Conservation (phyloP, 2,329 filamentous ascomycete species). For the Mycogone perniciosa region DNA sequence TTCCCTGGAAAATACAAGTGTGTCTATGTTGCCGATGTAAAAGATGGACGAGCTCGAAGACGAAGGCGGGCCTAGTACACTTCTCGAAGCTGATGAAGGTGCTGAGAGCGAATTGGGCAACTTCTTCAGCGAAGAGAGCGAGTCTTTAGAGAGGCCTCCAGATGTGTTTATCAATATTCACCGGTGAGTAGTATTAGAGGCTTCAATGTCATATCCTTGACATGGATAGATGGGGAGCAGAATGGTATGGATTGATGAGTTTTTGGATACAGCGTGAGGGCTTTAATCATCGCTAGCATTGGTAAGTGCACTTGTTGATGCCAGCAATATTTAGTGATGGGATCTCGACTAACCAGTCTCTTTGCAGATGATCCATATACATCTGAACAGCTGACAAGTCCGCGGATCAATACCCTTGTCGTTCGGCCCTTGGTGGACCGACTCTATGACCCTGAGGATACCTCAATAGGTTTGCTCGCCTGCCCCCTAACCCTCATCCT, state of each 20-base stretch:
- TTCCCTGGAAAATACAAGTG: background rate
- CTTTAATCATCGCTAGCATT: constrained; percentile 17
- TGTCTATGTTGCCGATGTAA: background rate
- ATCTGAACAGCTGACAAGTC: constrained; percentile 58
- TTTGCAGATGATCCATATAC: constrained; percentile 37
- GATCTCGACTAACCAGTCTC: background rate
- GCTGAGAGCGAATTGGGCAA: background rate
- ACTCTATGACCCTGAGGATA: constrained; percentile 58
- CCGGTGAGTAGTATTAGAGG: constrained; percentile 11
- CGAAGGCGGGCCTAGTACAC: background rate
- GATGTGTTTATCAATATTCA: constrained; percentile 10
- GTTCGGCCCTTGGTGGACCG: constrained; percentile 64
- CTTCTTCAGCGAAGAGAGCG: background rate
- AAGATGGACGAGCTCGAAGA: background rate
- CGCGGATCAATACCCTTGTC: constrained; percentile 59
- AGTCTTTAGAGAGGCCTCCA: background rate
- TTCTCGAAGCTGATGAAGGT: constrained; percentile 1
- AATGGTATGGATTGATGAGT: background rate
- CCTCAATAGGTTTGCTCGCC: constrained; percentile 46
- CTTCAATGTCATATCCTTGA: too few relatives aligned
- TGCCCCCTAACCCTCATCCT: background rate
- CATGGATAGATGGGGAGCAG: too few relatives aligned
- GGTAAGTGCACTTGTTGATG: constrained; percentile 6
- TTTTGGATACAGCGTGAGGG: constrained; percentile 6
- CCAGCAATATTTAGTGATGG: background rate